These are phyloP conservation scores for Cadophora luteo-olivacea DNA, from an alignment of 2,329 filamentous ascomycete genomes.

Conservation along the genomic window DNA sequence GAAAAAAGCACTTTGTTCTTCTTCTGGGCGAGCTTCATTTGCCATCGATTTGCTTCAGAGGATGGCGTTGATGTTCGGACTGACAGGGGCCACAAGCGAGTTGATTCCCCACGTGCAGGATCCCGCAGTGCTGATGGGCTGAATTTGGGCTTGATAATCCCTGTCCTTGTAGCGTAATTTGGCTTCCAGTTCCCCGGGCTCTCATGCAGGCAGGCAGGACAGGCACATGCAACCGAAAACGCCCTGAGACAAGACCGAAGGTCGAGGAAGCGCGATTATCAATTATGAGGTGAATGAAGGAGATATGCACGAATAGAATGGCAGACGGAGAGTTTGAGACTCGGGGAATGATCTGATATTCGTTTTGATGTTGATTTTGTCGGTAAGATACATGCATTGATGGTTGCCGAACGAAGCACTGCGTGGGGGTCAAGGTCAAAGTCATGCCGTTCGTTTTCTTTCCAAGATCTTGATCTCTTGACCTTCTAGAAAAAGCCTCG, in stretches of 20 bases:
- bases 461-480: background rate
- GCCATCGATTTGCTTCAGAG: background rate
- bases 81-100: constrained; percentile 7
- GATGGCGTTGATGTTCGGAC: background rate
- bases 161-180: background rate
- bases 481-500: background rate
- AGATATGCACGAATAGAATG: no score
- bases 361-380: background rate
- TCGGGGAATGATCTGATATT: background rate
- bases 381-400: background rate
- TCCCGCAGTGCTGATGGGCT: background rate
- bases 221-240: background rate
- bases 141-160: background rate
- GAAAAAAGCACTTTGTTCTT: constrained; percentile 13
- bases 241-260: background rate
- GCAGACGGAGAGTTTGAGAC: no score
- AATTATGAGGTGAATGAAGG: background rate
- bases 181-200: constrained; percentile 2
- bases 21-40: constrained; percentile 5
- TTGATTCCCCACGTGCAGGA: constrained; percentile 8
- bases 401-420: background rate
- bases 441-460: background rate
- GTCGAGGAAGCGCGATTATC: background rate
- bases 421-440: background rate
- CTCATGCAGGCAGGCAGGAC: background rate